Conservation (phyloP, 306 rosid species). For the Parietaria judaica region DNA sequence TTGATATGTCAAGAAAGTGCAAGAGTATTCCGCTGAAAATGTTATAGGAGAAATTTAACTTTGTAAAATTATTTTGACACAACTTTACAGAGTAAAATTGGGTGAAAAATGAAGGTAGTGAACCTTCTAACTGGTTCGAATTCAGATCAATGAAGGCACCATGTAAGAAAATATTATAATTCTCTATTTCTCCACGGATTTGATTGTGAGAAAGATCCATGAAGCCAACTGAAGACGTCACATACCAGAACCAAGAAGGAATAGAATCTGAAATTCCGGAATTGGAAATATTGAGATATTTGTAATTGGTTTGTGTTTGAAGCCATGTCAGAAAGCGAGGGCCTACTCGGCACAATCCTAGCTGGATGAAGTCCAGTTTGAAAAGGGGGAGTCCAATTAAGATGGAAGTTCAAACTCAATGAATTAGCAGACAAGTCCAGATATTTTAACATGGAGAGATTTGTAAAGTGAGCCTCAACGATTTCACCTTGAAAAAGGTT, state of each 20-base stretch:
- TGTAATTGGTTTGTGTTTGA: constrained; percentile 5
- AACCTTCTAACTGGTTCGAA: constrained; percentile 3
- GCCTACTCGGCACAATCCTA: neutral
- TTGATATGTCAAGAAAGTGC: neutral
- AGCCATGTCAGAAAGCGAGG: constrained; percentile 19
- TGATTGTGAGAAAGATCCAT: constrained; percentile 4
- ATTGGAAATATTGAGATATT: neutral
- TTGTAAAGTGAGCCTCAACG: neutral
- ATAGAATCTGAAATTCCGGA: neutral
- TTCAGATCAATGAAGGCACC: neutral
- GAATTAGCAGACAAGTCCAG: neutral
- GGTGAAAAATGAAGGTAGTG: neutral
- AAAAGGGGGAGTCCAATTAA: constrained; percentile 14
- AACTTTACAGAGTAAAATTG: neutral
- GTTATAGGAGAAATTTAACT: neutral
- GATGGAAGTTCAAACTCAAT: neutral
- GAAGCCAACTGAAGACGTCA: fast-evolving
- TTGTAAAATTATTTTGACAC: constrained; percentile 6
- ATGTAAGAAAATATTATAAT: neutral
- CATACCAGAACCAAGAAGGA: neutral
- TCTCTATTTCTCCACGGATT: neutral
- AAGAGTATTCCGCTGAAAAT: neutral
- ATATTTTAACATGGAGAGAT: neutral
- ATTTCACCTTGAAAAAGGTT: constrained; percentile 1
- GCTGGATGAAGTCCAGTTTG: fast-evolving